Evolutionary conservation across 371 early-diverging fungal genomes (phyloP).

Genomic region (Apophysomyces trapeziformis): DNA sequence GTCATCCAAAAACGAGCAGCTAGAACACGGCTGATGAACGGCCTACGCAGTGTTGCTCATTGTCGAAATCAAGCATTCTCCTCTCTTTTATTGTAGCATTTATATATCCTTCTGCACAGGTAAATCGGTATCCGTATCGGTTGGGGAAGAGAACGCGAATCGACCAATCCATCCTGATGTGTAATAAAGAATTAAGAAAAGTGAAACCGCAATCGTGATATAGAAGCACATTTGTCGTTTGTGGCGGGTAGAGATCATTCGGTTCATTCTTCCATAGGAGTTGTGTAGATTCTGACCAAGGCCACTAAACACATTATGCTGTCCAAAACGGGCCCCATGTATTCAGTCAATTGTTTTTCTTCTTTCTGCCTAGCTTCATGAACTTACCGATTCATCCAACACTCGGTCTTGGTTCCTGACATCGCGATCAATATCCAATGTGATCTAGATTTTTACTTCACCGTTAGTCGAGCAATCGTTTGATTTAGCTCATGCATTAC

Average conservation of each 20-base stretch:
- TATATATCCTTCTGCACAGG: neutral
- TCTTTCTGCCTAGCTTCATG: conserved; percentile 1
- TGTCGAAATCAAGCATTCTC: no score
- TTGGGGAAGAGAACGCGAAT: conserved; percentile 17
- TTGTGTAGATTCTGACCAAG: conserved; percentile 35
- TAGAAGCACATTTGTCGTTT: conserved; percentile 49
- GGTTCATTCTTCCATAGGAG: conserved; percentile 44
- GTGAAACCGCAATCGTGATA: conserved; percentile 27
- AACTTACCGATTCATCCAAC: conserved; percentile 44
- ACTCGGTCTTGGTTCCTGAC: conserved; percentile 46
- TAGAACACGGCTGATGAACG: no score
- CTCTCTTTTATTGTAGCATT: neutral
- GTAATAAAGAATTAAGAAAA: conserved; percentile 43
- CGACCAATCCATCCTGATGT: conserved; percentile 22
- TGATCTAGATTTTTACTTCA: conserved; percentile 29
- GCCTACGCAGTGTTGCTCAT: no score
- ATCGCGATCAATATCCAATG: conserved; percentile 52
- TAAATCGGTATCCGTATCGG: neutral
- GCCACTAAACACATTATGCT: conserved; percentile 43
- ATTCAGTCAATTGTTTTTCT: neutral
- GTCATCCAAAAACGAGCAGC: neutral
- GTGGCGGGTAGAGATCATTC: conserved; percentile 52
- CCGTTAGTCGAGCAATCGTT: no score
- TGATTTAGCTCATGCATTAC: conserved; percentile 17
- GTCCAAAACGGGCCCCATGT: neutral